Conservation (phyloP, 2,329 filamentous ascomycete species). For the Mariannaea elegans region DNA sequence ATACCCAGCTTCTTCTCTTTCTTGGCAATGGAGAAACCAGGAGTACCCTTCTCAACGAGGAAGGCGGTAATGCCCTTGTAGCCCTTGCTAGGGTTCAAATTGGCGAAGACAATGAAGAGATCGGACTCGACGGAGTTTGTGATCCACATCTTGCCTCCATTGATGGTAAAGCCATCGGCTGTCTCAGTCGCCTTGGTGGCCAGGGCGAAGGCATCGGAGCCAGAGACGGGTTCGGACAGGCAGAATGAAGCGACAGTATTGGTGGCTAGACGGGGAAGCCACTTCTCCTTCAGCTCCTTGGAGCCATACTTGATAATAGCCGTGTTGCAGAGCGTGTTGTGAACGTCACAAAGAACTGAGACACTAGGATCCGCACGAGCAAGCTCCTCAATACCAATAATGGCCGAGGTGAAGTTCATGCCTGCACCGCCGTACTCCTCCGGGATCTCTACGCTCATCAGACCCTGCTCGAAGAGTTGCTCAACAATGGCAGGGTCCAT, state of each 20-base stretch:
- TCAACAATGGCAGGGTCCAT: constrained; percentile 93
- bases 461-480: constrained; percentile 94
- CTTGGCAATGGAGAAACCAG: constrained; percentile 95
- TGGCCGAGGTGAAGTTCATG: constrained; percentile 98
- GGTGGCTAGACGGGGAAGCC: constrained; percentile 89
- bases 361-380: constrained; percentile 94
- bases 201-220: constrained; percentile 95
- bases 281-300: constrained; percentile 80
- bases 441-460: constrained; percentile 98
- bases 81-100: constrained; percentile 88
- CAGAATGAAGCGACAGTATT: constrained; percentile 93
- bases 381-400: constrained; percentile 96
- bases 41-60: constrained; percentile 87
- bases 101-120: constrained; percentile 98
- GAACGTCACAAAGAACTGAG: constrained; percentile 93
- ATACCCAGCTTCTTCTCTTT: constrained; percentile 99
- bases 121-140: constrained; percentile 94
- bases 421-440: constrained; percentile 96
- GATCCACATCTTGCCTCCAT: constrained; percentile 99
- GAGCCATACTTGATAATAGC: constrained; percentile 87
- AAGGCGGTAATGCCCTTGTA: constrained; percentile 99
- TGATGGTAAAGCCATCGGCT: constrained; percentile 83
- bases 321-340: constrained; percentile 98
- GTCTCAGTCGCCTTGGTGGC: constrained; percentile 91
- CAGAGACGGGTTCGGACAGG: constrained; percentile 89